These are phyloP conservation scores for Aspergillus pseudoviridinutans DNA, from an alignment of 2,329 filamentous ascomycete species.

Conservation along the genomic window DNA sequence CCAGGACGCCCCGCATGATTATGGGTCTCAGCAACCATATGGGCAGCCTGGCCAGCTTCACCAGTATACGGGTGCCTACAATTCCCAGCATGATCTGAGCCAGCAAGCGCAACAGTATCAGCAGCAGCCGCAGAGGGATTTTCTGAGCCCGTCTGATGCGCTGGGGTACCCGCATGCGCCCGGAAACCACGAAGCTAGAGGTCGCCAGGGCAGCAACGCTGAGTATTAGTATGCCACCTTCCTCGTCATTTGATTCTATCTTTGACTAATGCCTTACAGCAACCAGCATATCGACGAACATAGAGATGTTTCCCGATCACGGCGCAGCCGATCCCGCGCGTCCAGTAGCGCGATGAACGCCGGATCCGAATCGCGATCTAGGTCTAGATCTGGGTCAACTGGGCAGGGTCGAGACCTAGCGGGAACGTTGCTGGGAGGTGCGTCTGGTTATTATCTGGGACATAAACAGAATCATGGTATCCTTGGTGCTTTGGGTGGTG, in stretches of 20 bases:
- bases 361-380: constrained; percentile 25
- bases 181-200: constrained; percentile 2
- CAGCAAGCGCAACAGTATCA: constrained; percentile 4
- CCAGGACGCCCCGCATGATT: constrained; percentile 21
- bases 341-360: background rate
- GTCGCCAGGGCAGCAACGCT: constrained; percentile 13
- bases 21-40: constrained; percentile 18
- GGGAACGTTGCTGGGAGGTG: constrained; percentile 54
- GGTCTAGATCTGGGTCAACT: constrained; percentile 40
- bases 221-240: constrained; percentile 16
- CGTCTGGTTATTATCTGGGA: constrained; percentile 54
- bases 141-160: constrained; percentile 4
- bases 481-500: constrained; percentile 56
- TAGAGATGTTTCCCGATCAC: background rate
- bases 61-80: background rate
- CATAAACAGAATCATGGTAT: constrained; percentile 56
- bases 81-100: constrained; percentile 8
- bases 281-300: background rate
- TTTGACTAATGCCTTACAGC: background rate
- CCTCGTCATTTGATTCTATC: background rate
- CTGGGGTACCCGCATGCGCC: constrained; percentile 2
- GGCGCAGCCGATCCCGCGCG: background rate
- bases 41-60: background rate
- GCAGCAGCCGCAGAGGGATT: background rate
- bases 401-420: constrained; percentile 54